Evolutionary conservation across 257 asterid genomes (phyloP).

Genomic region (Sherardia arvensis): DNA sequence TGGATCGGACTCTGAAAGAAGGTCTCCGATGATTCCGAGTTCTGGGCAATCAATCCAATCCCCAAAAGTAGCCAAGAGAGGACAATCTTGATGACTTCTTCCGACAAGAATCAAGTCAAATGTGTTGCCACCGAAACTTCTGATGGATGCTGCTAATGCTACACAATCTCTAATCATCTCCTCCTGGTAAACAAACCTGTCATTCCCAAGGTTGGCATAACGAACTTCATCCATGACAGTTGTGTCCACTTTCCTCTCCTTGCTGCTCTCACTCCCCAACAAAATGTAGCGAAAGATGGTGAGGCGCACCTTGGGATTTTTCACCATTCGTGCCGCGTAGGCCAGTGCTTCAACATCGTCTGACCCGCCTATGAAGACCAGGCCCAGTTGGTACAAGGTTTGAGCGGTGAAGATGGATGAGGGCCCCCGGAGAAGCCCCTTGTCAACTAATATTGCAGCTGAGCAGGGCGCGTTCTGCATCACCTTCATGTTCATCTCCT

Average conservation of each 20-base stretch:
- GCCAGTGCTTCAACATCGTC: conserved; percentile 72
- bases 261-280: conserved; percentile 43
- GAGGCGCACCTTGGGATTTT: conserved; percentile 35
- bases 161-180: conserved; percentile 64
- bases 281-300: conserved; percentile 54
- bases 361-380: conserved; percentile 59
- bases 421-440: conserved; percentile 39
- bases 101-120: conserved; percentile 58
- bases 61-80: conserved; percentile 52
- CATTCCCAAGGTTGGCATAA: conserved; percentile 38
- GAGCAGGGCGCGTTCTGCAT: conserved; percentile 58
- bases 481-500: conserved; percentile 46
- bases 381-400: conserved; percentile 38
- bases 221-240: conserved; percentile 49
- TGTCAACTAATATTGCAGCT: conserved; percentile 54
- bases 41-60: conserved; percentile 91
- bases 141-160: conserved; percentile 45
- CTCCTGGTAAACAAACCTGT: conserved; percentile 49
- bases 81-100: conserved; percentile 44
- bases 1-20: conserved; percentile 51
- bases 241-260: conserved; percentile 56
- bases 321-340: conserved; percentile 56
- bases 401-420: conserved; percentile 34
- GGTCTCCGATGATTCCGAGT: conserved; percentile 70
- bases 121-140: conserved; percentile 23